phyloP scores from a whole-genome alignment of 2,329 filamentous ascomycete genomes.

The Chaetomium globosum region DNA sequence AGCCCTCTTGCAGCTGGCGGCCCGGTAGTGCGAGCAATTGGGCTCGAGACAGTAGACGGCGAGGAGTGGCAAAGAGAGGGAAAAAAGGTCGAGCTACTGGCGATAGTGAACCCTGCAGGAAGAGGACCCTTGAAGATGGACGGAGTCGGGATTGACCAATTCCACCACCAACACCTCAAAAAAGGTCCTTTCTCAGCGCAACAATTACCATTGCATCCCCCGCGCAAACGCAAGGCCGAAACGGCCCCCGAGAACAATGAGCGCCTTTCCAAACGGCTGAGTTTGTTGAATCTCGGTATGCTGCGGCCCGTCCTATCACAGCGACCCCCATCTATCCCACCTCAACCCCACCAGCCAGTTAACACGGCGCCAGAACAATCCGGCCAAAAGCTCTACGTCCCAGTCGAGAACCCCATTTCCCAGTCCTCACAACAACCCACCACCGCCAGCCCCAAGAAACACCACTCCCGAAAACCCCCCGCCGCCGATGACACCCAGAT shows the following conservation, averaged over 20 bases:
- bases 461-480: conserved; percentile 31
- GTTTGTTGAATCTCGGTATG: conserved; percentile 78
- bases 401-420: conserved; percentile 56
- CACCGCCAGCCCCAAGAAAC: conserved; percentile 32
- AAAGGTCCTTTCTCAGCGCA: conserved; percentile 25
- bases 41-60: conserved; percentile 4
- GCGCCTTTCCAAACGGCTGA: conserved; percentile 81
- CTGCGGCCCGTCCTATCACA: conserved; percentile 15
- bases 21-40: conserved; percentile 23
- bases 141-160: conserved; percentile 31
- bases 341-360: conserved; percentile 29
- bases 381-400: conserved; percentile 66
- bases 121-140: conserved; percentile 31
- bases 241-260: conserved; percentile 60
- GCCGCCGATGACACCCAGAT: conserved; percentile 61
- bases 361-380: conserved; percentile 55
- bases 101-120: conserved; percentile 17
- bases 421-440: conserved; percentile 28
- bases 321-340: conserved; percentile 20
- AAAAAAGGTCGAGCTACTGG: conserved; percentile 27
- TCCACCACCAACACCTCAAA: conserved; percentile 25
- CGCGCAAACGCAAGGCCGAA: conserved; percentile 64
- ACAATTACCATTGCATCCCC: conserved; percentile 18
- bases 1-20: conserved; percentile 26
- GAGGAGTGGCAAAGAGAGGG: conserved; percentile 22